Evolutionary conservation across 2,329 filamentous ascomycete genomes (phyloP), one percentile per base, ranked within the genome.

Genomic region (Dactylellina haptotyla): DNA sequence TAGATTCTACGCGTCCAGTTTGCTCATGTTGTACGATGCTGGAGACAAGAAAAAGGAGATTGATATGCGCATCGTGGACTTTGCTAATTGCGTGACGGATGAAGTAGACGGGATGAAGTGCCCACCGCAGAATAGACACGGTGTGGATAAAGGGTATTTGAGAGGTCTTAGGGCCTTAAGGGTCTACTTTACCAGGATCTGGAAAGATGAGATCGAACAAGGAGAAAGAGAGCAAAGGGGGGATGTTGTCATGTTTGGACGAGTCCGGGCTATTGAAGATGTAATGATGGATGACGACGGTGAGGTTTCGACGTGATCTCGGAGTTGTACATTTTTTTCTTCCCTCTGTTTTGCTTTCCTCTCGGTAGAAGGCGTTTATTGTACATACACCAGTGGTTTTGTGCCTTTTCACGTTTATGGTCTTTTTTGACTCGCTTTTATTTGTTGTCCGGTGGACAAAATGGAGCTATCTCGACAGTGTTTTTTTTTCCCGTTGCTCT

Each of bases 21-120:
- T 99, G 39, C 85, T 99, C 30, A 93, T 99, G 86, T 90, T 97
- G 70, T 99, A 99, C 79, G 95, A 99, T 79, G 94, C 92, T n/a
- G 92, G 80, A 81, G 62, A 82, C 80, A 48, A 80, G 79, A 34
- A 77, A 78, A 83, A 84, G 50, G 85, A 89, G 76, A 93, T 96
- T 79, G 91, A 97, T 80, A 89, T 99, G 82, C 97, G 97, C 82
- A 96, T 99, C 80, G 94, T 97, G 66, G 95, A 99, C 81, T 99
- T 99, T 83, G 95, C 95, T 75, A 99, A 99, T 80, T 97, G 94
- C 79, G 89, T 98, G 34, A 98, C 93, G 0, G 91, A 92, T 2
- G 90, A 95, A 76, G 93, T 85, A 0, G 82, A 88, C 9, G 84
- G 87, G 70, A 82, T 84, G 1, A 82, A 84, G 16, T 97, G 94